Evolutionary conservation across 1,139 yeast genomes (phyloP).

Genomic region (Blastobotrys petasosporus): DNA sequence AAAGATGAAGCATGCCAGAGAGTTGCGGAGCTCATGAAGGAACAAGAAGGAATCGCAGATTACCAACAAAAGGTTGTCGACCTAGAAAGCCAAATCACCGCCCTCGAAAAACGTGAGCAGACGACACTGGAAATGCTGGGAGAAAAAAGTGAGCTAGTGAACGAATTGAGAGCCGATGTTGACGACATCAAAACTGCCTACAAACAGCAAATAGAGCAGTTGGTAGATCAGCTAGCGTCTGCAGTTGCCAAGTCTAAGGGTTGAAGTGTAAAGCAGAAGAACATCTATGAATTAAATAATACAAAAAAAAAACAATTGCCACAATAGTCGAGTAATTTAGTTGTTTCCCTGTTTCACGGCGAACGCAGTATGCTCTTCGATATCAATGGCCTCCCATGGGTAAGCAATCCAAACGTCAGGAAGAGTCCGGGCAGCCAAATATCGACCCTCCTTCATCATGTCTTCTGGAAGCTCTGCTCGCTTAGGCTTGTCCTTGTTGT

Average conservation of each 20-base stretch:
- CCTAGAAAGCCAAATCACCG: conserved; percentile 39
- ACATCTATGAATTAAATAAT: background rate
- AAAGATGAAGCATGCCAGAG: conserved; percentile 66
- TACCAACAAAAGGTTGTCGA: conserved; percentile 38
- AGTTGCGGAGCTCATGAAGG: conserved; percentile 52
- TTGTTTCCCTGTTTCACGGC: conserved; percentile 73
- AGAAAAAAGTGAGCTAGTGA: conserved; percentile 80
- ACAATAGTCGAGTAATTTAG: conserved; percentile 15
- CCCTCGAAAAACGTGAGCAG: conserved; percentile 38
- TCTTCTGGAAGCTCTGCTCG: conserved; percentile 68
- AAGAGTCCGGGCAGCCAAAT: conserved; percentile 85
- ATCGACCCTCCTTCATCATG: conserved; percentile 60
- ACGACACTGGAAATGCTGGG: conserved; percentile 73
- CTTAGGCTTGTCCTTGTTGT: conserved; percentile 86
- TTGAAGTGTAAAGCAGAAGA: background rate
- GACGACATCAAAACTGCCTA: conserved; percentile 79
- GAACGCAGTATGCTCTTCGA: conserved; percentile 74
- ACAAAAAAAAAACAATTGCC: background rate
- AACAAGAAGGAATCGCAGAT: conserved; percentile 43
- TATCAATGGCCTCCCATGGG: conserved; percentile 94
- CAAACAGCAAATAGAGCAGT: conserved; percentile 76
- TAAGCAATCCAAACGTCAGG: conserved; percentile 96
- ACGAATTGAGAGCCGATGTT: conserved; percentile 83
- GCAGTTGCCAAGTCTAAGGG: conserved; percentile 5
- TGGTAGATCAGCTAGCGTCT: conserved; percentile 53